Percentiles rank a stretch among this genome's conserved stretches.
Conservation (phyloP, 306 rosid genomes). For the Sophora flavescens region DNA sequence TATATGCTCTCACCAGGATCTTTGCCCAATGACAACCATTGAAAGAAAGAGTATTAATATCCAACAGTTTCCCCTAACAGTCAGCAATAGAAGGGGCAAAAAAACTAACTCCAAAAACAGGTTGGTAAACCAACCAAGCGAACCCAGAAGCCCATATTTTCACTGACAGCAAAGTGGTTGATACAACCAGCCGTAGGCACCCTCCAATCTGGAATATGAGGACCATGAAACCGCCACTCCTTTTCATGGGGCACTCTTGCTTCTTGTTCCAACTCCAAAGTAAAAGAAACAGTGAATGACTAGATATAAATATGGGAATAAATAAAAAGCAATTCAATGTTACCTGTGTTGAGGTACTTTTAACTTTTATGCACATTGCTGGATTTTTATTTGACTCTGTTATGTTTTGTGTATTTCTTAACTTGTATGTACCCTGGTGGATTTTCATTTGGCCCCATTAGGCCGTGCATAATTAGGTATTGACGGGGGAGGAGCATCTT, state of each 20-base stretch:
- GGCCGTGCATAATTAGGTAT: neutral
- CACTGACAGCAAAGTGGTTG: neutral
- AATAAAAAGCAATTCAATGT: constrained; percentile 18
- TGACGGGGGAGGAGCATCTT: neutral
- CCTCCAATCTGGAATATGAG: neutral
- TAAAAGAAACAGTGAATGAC: neutral
- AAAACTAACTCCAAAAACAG: too few species aligned
- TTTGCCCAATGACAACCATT: neutral
- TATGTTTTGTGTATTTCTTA: constrained; percentile 13
- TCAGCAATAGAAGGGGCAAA: too few species aligned
- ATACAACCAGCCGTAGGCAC: neutral
- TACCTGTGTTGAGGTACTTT: constrained; percentile 19
- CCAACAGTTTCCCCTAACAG: too few species aligned
- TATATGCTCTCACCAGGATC: neutral
- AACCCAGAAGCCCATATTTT: neutral
- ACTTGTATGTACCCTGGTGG: constrained; percentile 4
- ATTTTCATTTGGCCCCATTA: constrained; percentile 30
- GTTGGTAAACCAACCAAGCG: neutral
- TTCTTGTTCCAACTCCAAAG: neutral
- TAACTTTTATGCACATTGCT: constrained; percentile 6
- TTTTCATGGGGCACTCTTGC: neutral
- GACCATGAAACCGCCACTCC: neutral
- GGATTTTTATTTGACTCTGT: constrained; percentile 9
- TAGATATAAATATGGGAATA: constrained; percentile 5
- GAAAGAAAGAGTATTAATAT: too few species aligned